A percentile compares a stretch with the other conserved stretches of the same genome.
These are phyloP conservation scores for Epichloe brachyelytri DNA, from an alignment of 2,329 filamentous ascomycete genomes.

Conservation along the genomic window DNA sequence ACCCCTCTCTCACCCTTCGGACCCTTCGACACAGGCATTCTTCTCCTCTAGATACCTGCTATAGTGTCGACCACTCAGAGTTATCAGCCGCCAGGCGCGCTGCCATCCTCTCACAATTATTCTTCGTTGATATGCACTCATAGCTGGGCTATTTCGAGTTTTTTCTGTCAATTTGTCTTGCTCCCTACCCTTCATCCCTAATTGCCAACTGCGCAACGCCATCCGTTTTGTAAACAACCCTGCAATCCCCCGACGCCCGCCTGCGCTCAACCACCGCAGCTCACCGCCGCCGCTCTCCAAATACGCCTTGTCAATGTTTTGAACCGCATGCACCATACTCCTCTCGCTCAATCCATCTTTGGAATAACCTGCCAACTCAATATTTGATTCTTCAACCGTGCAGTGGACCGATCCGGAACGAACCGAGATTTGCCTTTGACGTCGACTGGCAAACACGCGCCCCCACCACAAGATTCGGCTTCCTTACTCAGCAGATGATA, in stretches of 20 bases:
- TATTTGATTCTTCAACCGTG: too few species aligned
- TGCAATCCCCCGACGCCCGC: too few species aligned
- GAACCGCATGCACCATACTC: too few species aligned
- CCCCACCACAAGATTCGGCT: neutral
- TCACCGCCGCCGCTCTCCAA: too few species aligned
- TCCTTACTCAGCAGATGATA: neutral
- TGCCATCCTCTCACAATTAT: neutral
- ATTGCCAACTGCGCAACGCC: too few species aligned
- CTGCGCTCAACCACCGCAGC: too few species aligned
- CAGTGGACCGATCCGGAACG: neutral
- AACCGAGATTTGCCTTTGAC: neutral
- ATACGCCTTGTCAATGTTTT: too few species aligned
- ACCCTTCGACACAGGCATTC: neutral
- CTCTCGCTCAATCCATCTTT: too few species aligned
- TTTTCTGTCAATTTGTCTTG: neutral
- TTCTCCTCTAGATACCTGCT: neutral
- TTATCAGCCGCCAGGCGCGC: slow-evolving; percentile 1
- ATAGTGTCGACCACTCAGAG: neutral
- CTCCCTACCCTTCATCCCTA: neutral
- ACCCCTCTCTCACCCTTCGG: too few species aligned
- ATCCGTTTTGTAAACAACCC: too few species aligned
- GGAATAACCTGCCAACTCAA: too few species aligned
- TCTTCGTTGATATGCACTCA: slow-evolving; percentile 13
- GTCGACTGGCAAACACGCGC: neutral
- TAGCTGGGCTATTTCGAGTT: slow-evolving; percentile 16